Base-by-base conservation (phyloP, 352 stramenopile species). In the Thraustotheca clavata region DNA sequence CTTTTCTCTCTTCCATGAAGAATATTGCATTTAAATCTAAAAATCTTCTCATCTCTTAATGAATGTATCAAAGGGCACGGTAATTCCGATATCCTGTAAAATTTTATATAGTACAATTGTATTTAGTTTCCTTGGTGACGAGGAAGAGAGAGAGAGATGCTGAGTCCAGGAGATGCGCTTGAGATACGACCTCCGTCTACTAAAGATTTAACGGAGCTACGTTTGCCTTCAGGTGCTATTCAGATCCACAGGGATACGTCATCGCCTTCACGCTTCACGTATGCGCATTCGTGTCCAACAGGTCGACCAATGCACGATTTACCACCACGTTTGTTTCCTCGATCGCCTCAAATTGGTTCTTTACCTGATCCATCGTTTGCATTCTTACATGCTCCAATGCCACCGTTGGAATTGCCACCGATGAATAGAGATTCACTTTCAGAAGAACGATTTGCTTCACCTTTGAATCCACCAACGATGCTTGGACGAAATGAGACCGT, bases 321-420 rank as follows among this genome's bases (percentile, higher is more conserved):
- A 8, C 35, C 57, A 4, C 18, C 57, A 32, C 50, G 50, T 29
- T 24, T 48, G 20, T 27, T 20, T 39, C 57, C 57, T 4, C 26
- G 14, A 27, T 57, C 57, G 11, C 57, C 57, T 18, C 26, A 54
- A 32, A 65, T 65, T 55, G 57, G 57, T 33, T 65, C 57, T n/a
- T 35, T 65, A 8, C 57, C 57, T 5, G 57, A 65, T 26, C 57
- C 57, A 14, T 40, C 35, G 5, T 65, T 43, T 43, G 26, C 38
- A 1, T 65, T 65, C 32, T 27, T 65, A 33, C 14, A 50, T 6
- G 38, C 57, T 18, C 57, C 57, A 9, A 65, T 65, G 57, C 57
- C 57, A 8, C 57, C 57, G 29, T 33, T 65, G 14, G 20, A 48
- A 8, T 35, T 65, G 9, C 57, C 57, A 11, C 57, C 57, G 18